Conservation (phyloP, 1,284 basidiomycete species). For the Malassezia restricta region DNA sequence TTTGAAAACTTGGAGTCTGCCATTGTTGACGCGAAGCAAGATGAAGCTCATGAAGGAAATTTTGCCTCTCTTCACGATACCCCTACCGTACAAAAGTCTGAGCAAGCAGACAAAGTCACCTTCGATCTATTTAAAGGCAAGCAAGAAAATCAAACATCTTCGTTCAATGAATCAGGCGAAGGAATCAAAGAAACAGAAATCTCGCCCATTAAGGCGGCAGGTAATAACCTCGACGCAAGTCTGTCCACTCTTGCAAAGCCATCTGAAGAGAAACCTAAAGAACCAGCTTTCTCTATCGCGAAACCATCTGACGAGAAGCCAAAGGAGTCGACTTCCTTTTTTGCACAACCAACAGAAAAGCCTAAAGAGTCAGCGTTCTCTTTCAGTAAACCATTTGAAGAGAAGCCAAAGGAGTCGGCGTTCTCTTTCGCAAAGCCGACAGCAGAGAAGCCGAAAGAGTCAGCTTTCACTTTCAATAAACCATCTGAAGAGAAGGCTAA, state of each 20-base stretch:
- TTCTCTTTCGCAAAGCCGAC: neutral
- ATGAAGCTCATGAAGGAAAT: too few species aligned
- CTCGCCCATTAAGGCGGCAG: too few species aligned
- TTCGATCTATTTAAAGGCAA: too few species aligned
- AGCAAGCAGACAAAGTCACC: too few species aligned
- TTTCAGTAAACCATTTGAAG: neutral
- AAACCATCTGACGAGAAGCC: neutral
- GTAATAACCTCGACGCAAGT: neutral
- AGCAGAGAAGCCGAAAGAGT: constrained; percentile 1
- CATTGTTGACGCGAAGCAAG: too few species aligned
- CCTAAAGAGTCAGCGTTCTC: neutral
- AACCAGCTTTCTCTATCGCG: neutral
- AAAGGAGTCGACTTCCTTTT: neutral
- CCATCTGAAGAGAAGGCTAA: neutral
- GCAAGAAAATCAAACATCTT: too few species aligned
- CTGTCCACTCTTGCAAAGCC: neutral
- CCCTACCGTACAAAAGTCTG: too few species aligned
- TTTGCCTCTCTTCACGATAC: too few species aligned
- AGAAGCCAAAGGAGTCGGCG: neutral
- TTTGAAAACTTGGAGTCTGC: too few species aligned
- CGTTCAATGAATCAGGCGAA: too few species aligned
- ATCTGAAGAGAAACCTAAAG: neutral
- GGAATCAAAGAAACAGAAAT: too few species aligned
- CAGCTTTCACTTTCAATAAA: neutral
- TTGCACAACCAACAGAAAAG: neutral